Evolutionary conservation across 2,329 filamentous ascomycete genomes (phyloP).

Genomic region (Amylocarpus encephaloides): DNA sequence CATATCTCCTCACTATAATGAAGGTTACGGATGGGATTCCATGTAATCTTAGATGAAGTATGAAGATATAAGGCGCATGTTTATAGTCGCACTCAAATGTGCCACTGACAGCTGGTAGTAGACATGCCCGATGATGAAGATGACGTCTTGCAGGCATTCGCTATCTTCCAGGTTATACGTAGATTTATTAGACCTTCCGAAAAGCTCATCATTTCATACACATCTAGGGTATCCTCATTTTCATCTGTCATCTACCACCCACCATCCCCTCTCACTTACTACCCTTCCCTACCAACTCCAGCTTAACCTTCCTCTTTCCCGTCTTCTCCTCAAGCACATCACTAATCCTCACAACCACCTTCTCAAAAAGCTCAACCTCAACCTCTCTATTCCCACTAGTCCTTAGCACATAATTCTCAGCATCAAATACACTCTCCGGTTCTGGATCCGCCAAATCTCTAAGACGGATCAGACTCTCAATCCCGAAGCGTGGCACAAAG

Average conservation of each 20-base stretch:
- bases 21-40: no score
- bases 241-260: no score
- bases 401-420: constrained; percentile 73
- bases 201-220: background rate
- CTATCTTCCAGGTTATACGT: no score
- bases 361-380: constrained; percentile 80
- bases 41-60: no score
- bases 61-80: no score
- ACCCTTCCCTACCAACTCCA: constrained; percentile 51
- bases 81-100: no score
- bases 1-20: no score
- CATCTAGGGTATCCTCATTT: background rate
- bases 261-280: constrained; percentile 6
- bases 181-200: background rate
- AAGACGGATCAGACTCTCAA: constrained; percentile 84
- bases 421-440: constrained; percentile 76
- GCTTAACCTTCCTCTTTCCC: constrained; percentile 87
- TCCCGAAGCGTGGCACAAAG: constrained; percentile 90
- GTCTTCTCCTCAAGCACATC: constrained; percentile 92
- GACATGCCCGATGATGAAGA: no score
- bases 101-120: no score
- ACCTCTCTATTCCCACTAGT: constrained; percentile 49
- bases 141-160: no score
- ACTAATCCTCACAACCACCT: constrained; percentile 79
- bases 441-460: constrained; percentile 73